phyloP scores from a whole-genome alignment of 495 filamentous ascomycete genomes.

The Tuber indicum region DNA sequence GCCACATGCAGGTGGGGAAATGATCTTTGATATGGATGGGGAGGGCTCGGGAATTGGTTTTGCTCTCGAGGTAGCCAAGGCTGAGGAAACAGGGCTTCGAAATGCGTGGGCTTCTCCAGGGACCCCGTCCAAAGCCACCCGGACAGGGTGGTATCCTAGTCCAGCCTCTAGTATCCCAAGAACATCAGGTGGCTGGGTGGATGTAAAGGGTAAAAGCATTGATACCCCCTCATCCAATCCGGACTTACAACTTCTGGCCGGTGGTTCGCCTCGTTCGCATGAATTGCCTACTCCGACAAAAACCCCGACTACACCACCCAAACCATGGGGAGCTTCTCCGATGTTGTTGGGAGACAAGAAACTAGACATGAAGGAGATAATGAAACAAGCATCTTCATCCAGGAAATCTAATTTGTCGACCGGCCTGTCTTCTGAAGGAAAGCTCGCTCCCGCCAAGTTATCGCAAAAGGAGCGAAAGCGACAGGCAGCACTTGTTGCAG shows the following conservation, averaged over 20 bases:
- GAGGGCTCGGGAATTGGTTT: slow-evolving; percentile 45
- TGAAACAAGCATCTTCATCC: slow-evolving; percentile 62
- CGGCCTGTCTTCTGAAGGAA: slow-evolving; percentile 52
- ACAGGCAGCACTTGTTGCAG: slow-evolving; percentile 51
- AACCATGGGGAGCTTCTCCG: slow-evolving; percentile 12
- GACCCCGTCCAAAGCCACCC: slow-evolving; percentile 39
- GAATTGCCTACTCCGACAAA: slow-evolving; percentile 1
- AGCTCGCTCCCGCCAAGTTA: slow-evolving; percentile 49
- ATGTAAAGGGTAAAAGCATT: slow-evolving; percentile 43
- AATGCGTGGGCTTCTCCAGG: not conserved
- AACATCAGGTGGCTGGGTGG: slow-evolving; percentile 35
- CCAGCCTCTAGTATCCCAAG: slow-evolving; percentile 14
- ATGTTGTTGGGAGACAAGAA: slow-evolving; percentile 46
- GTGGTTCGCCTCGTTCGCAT: not conserved
- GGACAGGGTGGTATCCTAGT: slow-evolving; percentile 8
- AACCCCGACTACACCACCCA: slow-evolving; percentile 17
- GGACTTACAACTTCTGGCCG: not conserved
- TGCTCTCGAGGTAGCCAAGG: not conserved
- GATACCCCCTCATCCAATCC: slow-evolving; percentile 15
- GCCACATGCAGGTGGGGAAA: slow-evolving; percentile 61
- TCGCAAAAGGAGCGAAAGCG: slow-evolving; percentile 90
- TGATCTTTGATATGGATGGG: slow-evolving; percentile 96
- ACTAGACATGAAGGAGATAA: slow-evolving; percentile 73
- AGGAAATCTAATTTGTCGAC: slow-evolving; percentile 64
- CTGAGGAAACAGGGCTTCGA: not conserved